phyloP scores from a whole-genome alignment of 306 rosid species.

The Fragaria nilgerrensis region DNA sequence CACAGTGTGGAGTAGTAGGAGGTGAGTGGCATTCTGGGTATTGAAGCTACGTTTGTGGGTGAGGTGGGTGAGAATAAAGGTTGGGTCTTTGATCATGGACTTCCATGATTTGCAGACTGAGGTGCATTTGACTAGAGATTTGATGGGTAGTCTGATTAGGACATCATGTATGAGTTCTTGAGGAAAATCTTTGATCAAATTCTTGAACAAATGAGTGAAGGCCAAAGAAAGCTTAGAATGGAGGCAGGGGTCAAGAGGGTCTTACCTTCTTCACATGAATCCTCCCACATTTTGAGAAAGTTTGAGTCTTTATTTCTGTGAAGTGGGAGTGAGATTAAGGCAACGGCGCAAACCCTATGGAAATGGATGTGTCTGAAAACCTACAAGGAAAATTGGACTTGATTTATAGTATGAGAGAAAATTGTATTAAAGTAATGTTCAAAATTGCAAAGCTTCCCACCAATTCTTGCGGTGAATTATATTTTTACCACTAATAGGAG shows the following conservation, averaged over 20 bases:
- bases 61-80: not conserved
- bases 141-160: slow-evolving; percentile 1
- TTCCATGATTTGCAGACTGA: slow-evolving; percentile 1
- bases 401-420: not conserved
- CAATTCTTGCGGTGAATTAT: not conserved
- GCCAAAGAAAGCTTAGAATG: not conserved
- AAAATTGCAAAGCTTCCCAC: slow-evolving; percentile 3
- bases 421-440: not conserved
- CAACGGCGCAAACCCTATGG: not conserved
- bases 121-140: not conserved
- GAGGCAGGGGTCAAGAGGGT: not conserved
- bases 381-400: not conserved
- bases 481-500: not conserved
- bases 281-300: not conserved
- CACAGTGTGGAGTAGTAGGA: not conserved
- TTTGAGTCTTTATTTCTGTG: not conserved
- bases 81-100: not conserved
- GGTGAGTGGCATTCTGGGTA: not conserved
- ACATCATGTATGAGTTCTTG: not conserved
- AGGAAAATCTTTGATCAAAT: not conserved
- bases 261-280: not conserved
- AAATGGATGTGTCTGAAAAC: not conserved
- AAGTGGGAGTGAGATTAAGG: not conserved
- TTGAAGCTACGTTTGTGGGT: not conserved
- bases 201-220: too few relatives aligned